A percentile compares a stretch with the other conserved stretches of the same genome.
Evolutionary conservation across 257 asterid species (phyloP).

Genomic region (Cynanchum wilfordii): DNA sequence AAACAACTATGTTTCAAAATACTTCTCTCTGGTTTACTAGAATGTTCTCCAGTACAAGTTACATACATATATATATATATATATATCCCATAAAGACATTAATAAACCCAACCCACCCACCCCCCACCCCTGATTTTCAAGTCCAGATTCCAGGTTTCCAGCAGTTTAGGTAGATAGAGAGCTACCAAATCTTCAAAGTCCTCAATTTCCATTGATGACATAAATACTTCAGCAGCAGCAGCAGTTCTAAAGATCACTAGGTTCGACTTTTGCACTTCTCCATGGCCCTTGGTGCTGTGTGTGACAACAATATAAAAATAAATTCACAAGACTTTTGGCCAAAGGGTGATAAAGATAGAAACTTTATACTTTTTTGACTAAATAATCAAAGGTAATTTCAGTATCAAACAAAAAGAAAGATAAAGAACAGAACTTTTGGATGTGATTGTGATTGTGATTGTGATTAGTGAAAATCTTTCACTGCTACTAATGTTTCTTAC

Average conservation of each 20-base stretch:
- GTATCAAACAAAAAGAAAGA: background rate
- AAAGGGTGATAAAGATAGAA: background rate
- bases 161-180: background rate
- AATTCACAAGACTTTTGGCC: no score
- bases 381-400: background rate
- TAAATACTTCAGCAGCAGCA: slow-evolving; percentile 4
- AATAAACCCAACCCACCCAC: no score
- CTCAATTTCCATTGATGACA: slow-evolving; percentile 7
- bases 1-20: slow-evolving; percentile 14
- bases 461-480: background rate
- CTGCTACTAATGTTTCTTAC: slow-evolving; percentile 16
- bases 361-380: slow-evolving; percentile 5
- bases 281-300: slow-evolving; percentile 27
- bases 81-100: background rate
- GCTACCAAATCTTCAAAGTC: background rate
- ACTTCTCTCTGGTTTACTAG: slow-evolving; percentile 9
- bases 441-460: slow-evolving; percentile 12
- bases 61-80: background rate
- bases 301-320: background rate
- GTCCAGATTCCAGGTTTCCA: slow-evolving; percentile 16
- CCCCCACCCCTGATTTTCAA: slow-evolving; percentile 8
- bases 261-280: slow-evolving; percentile 16
- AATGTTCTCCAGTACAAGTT: slow-evolving; percentile 13
- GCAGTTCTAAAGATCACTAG: background rate
- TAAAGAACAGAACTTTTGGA: slow-evolving; percentile 8